Conservation (phyloP, 208 protist genomes). For the Trypanosoma avium region DNA sequence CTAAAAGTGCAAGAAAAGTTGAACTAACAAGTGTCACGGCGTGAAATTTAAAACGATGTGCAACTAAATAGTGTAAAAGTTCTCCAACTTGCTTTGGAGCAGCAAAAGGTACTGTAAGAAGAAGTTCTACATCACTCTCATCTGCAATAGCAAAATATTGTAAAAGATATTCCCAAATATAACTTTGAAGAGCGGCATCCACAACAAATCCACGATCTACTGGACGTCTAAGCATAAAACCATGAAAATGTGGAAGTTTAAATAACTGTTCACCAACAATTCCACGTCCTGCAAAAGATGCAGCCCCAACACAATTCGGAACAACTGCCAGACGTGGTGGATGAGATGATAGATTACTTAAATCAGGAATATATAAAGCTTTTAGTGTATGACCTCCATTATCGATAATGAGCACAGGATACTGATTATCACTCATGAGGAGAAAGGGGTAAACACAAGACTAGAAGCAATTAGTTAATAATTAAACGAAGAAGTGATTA, state of each 20-base stretch:
- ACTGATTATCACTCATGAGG: constrained; percentile 15
- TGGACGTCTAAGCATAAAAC: constrained; percentile 78
- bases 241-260: constrained; percentile 74
- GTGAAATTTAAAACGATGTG: constrained; percentile 59
- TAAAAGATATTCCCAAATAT: constrained; percentile 78
- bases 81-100: constrained; percentile 53
- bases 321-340: constrained; percentile 28
- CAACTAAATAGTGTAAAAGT: constrained; percentile 51
- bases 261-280: constrained; percentile 68
- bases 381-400: constrained; percentile 81
- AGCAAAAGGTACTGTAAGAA: constrained; percentile 69
- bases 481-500: constrained; percentile 16
- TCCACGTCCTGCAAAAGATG: constrained; percentile 57
- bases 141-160: constrained; percentile 66
- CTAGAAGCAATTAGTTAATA: constrained; percentile 6
- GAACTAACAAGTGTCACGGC: constrained; percentile 71
- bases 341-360: background rate
- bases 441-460: constrained; percentile 10
- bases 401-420: constrained; percentile 65
- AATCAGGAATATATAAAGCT: constrained; percentile 54
- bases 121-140: constrained; percentile 59
- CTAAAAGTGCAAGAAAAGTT: constrained; percentile 56
- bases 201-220: constrained; percentile 73
- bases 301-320: constrained; percentile 73
- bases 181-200: constrained; percentile 63